These are phyloP conservation scores for Cryptosporidium andersoni DNA, from an alignment of 169 alveolate genomes.

Conservation along the genomic window DNA sequence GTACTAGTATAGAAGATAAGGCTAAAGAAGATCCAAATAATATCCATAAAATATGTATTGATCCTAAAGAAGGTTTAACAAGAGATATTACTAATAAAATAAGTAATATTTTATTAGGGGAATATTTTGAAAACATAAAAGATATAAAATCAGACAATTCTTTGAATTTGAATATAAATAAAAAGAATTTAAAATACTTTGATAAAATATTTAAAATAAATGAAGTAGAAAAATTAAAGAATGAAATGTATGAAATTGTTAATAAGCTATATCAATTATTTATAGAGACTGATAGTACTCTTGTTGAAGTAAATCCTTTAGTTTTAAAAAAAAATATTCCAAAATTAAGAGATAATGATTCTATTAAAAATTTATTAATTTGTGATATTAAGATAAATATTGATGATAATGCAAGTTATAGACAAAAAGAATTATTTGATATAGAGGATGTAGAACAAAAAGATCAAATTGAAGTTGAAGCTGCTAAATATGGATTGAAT, in stretches of 20 bases:
- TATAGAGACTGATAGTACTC: constrained; percentile 87
- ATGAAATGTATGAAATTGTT: too few relatives aligned
- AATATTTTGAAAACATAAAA: too few relatives aligned
- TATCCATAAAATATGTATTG: constrained; percentile 77
- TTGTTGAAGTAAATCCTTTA: constrained; percentile 94
- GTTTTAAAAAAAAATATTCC: constrained; percentile 86
- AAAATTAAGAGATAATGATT: too few relatives aligned
- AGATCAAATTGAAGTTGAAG: constrained; percentile 88
- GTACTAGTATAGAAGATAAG: constrained; percentile 90
- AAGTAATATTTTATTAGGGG: too few relatives aligned
- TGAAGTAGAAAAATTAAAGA: too few relatives aligned
- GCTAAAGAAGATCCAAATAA: constrained; percentile 83
- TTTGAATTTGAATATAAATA: too few relatives aligned
- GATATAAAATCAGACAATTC: too few relatives aligned
- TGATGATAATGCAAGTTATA: constrained; percentile 95
- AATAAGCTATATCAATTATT: constrained; percentile 81
- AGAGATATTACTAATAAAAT: too few relatives aligned
- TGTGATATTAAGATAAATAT: constrained; percentile 93
- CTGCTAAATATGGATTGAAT: constrained; percentile 88
- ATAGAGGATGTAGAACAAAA: constrained; percentile 81
- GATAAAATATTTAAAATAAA: too few relatives aligned
- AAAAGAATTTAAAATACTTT: too few relatives aligned
- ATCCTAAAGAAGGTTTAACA: constrained; percentile 81
- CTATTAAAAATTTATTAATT: constrained; percentile 78
- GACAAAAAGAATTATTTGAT: constrained; percentile 87